Conservation (phyloP, 2,329 filamentous ascomycete species). For the Alternaria longipes region DNA sequence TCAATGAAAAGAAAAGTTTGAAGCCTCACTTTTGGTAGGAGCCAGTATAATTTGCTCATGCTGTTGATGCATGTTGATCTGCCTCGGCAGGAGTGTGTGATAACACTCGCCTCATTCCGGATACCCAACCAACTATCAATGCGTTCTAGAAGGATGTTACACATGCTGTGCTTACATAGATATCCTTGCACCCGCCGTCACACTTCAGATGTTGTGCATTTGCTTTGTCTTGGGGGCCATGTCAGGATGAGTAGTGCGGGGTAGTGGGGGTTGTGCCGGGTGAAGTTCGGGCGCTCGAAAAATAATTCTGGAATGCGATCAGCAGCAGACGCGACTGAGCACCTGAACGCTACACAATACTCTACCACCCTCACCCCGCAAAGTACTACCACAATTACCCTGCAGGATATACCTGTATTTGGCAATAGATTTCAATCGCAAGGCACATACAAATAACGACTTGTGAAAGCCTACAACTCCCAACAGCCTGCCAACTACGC, state of each 20-base stretch:
- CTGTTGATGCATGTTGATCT: background rate
- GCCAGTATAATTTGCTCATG: conserved; percentile 1
- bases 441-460: background rate
- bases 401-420: background rate
- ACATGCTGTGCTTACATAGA: background rate
- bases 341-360: background rate
- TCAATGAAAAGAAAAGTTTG: conserved; percentile 23
- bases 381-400: background rate
- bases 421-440: background rate
- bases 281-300: conserved; percentile 25
- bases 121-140: background rate
- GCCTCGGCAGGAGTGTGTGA: background rate
- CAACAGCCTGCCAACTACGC: background rate
- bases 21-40: conserved; percentile 8
- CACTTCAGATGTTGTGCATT: background rate
- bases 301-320: conserved; percentile 26
- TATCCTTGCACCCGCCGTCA: conserved; percentile 1
- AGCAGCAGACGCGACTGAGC: background rate
- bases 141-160: background rate
- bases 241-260: conserved; percentile 24
- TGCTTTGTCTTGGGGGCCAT: background rate
- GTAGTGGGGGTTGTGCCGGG: conserved; percentile 26
- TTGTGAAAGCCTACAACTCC: background rate
- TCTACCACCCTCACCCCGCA: background rate
- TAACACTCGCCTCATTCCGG: background rate